Percentiles rank a stretch among this genome's conserved stretches.
These are phyloP conservation scores for Actinomortierella wolfii DNA, from an alignment of 371 early-diverging fungal species.

Conservation along the genomic window DNA sequence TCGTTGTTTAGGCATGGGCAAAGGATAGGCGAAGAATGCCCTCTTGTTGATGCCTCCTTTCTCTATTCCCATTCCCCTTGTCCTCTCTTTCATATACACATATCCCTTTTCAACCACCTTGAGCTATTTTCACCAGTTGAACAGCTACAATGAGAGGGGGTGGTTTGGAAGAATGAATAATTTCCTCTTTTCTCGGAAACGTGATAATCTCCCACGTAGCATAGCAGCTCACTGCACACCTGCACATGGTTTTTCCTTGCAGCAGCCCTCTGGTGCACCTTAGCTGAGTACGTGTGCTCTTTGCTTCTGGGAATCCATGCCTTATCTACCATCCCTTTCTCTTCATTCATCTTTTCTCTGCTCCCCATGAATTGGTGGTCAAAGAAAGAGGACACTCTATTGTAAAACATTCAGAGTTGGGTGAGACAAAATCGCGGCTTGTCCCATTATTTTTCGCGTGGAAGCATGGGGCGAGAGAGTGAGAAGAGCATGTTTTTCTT, in stretches of 20 bases:
- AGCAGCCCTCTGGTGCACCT: no score
- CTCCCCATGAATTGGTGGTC: neutral
- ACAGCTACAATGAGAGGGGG: neutral
- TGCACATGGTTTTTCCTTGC: no score
- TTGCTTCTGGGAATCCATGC: no score
- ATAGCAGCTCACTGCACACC: neutral
- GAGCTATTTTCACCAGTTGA: neutral
- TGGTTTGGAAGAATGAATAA: no score
- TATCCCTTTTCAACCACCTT: neutral
- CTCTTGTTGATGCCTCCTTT: neutral
- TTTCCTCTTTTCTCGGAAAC: neutral
- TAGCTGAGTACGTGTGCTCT: no score
- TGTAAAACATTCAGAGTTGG: neutral
- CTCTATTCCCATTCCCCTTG: neutral
- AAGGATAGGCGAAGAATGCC: conserved; percentile 2
- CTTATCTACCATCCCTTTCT: neutral
- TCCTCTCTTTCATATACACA: neutral
- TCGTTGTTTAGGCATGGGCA: no score
- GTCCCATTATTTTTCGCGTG: no score
- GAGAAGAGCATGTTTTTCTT: neutral
- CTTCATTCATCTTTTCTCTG: no score
- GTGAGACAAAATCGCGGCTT: no score
- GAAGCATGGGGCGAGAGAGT: no score
- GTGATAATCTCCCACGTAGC: no score
- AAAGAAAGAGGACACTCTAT: neutral